Evolutionary conservation across 768 basidiomycete genomes (phyloP).

Genomic region (Amanita exitialis): DNA sequence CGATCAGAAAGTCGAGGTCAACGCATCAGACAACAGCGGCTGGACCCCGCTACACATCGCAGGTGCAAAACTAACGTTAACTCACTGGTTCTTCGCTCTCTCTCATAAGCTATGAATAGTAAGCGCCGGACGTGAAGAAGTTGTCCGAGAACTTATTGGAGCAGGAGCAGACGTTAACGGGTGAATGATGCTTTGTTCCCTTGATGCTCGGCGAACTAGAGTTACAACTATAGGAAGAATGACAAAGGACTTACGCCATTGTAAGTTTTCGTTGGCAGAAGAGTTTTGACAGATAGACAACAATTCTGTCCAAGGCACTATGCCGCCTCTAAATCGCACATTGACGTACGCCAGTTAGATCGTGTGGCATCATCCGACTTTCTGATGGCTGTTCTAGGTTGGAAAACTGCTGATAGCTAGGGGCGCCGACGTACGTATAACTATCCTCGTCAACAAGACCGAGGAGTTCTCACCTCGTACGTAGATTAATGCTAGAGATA

Average conservation of each 20-base stretch:
- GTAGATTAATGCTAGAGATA: slow-evolving; percentile 92
- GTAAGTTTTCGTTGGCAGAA: slow-evolving; percentile 33
- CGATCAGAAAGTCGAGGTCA: slow-evolving; percentile 60
- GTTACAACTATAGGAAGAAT: slow-evolving; percentile 38
- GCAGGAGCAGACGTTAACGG: slow-evolving; percentile 75
- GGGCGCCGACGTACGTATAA: slow-evolving; percentile 78
- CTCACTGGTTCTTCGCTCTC: not conserved
- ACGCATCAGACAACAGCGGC: slow-evolving; percentile 52
- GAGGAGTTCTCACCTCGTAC: slow-evolving; percentile 22
- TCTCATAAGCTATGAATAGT: slow-evolving; percentile 28
- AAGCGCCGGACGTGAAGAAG: slow-evolving; percentile 70
- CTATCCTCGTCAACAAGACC: slow-evolving; percentile 20
- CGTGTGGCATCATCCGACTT: slow-evolving; percentile 12
- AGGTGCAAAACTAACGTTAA: slow-evolving; percentile 26
- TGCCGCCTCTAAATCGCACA: slow-evolving; percentile 84
- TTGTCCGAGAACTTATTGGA: slow-evolving; percentile 69
- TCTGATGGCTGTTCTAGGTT: slow-evolving; percentile 48
- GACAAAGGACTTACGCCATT: slow-evolving; percentile 78
- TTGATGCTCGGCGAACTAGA: slow-evolving; percentile 5
- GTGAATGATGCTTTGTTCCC: slow-evolving; percentile 18
- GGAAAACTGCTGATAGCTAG: slow-evolving; percentile 76
- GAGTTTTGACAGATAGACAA: slow-evolving; percentile 11
- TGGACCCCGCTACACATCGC: slow-evolving; percentile 82
- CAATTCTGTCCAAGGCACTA: slow-evolving; percentile 56
- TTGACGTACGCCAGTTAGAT: slow-evolving; percentile 47